These are phyloP conservation scores for Monosporozyma unispora DNA, from an alignment of 805 yeast genomes.

Conservation along the genomic window DNA sequence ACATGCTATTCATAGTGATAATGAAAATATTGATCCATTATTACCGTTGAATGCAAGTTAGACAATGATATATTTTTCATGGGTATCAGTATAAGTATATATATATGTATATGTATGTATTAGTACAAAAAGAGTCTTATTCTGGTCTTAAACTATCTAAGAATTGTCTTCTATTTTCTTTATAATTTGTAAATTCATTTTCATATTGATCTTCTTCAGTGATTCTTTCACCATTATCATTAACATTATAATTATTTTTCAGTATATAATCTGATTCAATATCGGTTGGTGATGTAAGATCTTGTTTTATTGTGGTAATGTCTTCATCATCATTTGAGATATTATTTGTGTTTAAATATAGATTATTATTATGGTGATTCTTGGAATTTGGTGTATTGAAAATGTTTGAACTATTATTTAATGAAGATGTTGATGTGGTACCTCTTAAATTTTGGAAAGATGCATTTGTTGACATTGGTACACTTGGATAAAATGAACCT, in stretches of 20 bases:
- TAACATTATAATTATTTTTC: conserved; percentile 6
- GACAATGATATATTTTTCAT: no score
- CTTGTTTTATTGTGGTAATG: not conserved
- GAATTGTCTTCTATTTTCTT: conserved; percentile 35
- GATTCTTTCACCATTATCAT: conserved; percentile 11
- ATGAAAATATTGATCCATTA: conserved; percentile 4
- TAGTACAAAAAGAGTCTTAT: conserved; percentile 5
- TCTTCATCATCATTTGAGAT: not conserved
- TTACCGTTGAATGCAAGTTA: conserved; percentile 6
- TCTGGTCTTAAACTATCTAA: conserved; percentile 35
- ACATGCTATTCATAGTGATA: not conserved
- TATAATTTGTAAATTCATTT: conserved; percentile 39
- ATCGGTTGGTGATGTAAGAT: not conserved
- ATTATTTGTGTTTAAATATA: not conserved
- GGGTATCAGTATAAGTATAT: not conserved
- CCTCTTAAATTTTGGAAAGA: not conserved
- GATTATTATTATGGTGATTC: not conserved
- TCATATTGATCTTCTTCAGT: conserved; percentile 39
- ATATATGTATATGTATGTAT: not conserved
- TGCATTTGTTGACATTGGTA: conserved; percentile 9
- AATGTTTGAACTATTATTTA: conserved; percentile 2
- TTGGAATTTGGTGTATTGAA: conserved; percentile 6
- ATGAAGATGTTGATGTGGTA: not conserved
- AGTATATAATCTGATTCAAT: not conserved
- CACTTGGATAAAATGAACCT: conserved; percentile 25